Conservation (phyloP, 441 rosid genomes). For the Hypseocharis bilobata region DNA sequence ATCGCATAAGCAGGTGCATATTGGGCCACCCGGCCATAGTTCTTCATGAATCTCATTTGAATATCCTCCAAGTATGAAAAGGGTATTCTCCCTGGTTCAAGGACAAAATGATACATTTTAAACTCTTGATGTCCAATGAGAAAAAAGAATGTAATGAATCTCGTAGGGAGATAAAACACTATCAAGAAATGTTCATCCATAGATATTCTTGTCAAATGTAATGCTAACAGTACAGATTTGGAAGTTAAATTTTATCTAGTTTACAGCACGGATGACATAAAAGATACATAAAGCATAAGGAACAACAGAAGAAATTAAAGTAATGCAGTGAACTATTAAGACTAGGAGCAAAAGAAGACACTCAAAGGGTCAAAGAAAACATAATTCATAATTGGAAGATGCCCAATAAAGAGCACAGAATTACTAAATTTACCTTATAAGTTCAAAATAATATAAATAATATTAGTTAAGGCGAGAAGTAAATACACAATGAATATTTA, state of each 20-base stretch:
- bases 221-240: not conserved
- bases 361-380: not conserved
- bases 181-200: not conserved
- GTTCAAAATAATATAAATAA: too few relatives aligned
- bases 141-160: not conserved
- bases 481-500: too few relatives aligned
- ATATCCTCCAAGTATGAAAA: conserved; percentile 92
- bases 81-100: conserved; percentile 72
- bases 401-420: not conserved
- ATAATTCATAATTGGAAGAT: not conserved
- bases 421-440: not conserved
- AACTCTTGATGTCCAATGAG: not conserved
- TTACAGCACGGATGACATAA: not conserved
- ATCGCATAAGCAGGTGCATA: conserved; percentile 85
- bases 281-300: not conserved
- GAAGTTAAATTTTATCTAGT: not conserved
- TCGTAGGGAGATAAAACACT: not conserved
- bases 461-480: not conserved
- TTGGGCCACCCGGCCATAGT: conserved; percentile 70
- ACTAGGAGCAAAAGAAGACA: not conserved
- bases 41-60: conserved; percentile 92
- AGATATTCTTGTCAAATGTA: not conserved
- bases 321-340: not conserved
- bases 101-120: conserved; percentile 14
- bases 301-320: not conserved